These are phyloP conservation scores for Diplodia sapinea DNA, from an alignment of 2,329 filamentous ascomycete genomes.

Conservation along the genomic window DNA sequence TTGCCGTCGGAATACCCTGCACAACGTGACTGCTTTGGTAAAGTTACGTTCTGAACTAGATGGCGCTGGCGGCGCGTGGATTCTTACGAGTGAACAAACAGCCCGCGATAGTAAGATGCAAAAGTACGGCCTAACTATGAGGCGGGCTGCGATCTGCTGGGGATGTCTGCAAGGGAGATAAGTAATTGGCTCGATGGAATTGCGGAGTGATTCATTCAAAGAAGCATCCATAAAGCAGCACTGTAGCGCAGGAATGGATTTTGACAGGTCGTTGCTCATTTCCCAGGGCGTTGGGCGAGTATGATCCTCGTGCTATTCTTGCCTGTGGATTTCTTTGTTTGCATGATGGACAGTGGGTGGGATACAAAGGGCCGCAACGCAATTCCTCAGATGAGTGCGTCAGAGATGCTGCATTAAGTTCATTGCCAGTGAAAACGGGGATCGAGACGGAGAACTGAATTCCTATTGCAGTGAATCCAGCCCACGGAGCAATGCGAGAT, in stretches of 20 bases:
- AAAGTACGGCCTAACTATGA: neutral
- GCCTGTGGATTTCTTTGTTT: neutral
- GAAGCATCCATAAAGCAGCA: neutral
- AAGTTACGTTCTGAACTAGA: neutral
- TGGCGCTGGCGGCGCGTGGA: neutral
- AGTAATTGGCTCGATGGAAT: neutral
- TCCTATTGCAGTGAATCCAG: conserved; percentile 12
- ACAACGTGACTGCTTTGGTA: neutral
- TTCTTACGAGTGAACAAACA: neutral
- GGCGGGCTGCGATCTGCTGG: neutral
- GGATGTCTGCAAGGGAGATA: neutral
- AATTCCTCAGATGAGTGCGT: neutral
- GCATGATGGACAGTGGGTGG: neutral
- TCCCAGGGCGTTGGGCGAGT: neutral
- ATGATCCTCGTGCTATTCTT: neutral
- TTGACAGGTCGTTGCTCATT: neutral
- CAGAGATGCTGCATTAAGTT: neutral
- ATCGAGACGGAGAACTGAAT: conserved; percentile 20
- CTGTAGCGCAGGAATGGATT: neutral
- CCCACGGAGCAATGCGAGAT: conserved; percentile 3
- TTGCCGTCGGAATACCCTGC: neutral
- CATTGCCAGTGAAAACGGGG: neutral
- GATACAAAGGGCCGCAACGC: neutral
- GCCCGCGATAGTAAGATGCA: neutral
- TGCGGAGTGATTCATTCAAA: neutral